Evolutionary conservation across 169 alveolate genomes (phyloP).

Genomic region (Plasmodium vinckei): DNA sequence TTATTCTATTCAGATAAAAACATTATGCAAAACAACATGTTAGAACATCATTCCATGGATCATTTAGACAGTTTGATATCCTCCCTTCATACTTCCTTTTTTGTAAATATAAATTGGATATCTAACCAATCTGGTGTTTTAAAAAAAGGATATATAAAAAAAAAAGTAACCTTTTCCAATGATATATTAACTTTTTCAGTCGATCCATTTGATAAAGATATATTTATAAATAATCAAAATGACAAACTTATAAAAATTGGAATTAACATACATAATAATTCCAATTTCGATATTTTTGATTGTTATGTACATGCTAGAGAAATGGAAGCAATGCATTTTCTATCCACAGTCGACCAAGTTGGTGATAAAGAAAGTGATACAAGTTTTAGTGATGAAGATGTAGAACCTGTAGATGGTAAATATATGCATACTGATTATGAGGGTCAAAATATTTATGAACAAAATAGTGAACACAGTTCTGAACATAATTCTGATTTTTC

Average conservation of each 20-base stretch:
- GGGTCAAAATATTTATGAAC: no score
- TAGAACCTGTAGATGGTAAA: not conserved
- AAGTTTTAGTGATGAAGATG: not conserved
- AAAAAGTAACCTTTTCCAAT: constrained; percentile 4
- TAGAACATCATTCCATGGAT: no score
- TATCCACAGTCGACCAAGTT: not conserved
- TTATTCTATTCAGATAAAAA: not conserved
- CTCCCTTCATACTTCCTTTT: not conserved
- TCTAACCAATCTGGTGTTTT: not conserved
- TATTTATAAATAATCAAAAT: constrained; percentile 43
- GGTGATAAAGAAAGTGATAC: not conserved
- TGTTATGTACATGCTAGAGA: constrained; percentile 57
- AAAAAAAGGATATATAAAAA: constrained; percentile 35
- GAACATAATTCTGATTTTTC: no score
- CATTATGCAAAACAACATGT: no score
- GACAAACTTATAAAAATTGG: constrained; percentile 26
- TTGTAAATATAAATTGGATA: constrained; percentile 35
- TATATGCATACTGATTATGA: not conserved
- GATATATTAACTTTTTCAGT: constrained; percentile 43
- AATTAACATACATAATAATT: constrained; percentile 42
- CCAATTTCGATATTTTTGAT: constrained; percentile 25
- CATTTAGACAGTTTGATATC: not conserved
- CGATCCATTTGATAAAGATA: constrained; percentile 19
- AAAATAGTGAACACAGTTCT: no score
- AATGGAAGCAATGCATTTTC: constrained; percentile 20